Evolutionary conservation across 148 eudicot species (phyloP).

Genomic region (Rhododendron griersonianum): DNA sequence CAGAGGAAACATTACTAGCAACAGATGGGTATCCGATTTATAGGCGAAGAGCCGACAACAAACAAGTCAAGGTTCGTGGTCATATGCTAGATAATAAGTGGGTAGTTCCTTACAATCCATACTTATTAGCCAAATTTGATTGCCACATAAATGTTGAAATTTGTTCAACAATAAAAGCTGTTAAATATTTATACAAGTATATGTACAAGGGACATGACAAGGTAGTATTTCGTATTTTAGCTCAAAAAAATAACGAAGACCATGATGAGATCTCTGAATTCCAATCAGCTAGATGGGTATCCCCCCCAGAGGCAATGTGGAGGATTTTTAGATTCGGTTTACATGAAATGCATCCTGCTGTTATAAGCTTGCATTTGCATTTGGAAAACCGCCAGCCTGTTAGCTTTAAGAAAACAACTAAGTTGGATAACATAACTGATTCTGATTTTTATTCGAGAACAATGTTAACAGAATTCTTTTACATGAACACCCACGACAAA

Average conservation of each 20-base stretch:
- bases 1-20: no score
- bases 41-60: neutral
- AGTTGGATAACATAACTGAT: neutral
- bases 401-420: neutral
- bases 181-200: no score
- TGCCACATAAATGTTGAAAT: no score
- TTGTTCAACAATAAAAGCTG: no score
- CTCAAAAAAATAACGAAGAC: neutral
- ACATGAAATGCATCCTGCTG: neutral
- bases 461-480: neutral
- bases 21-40: neutral
- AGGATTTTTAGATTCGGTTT: neutral
- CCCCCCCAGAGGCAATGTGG: neutral
- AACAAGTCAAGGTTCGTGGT: neutral
- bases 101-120: no score
- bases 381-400: neutral
- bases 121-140: no score
- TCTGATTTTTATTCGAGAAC: neutral
- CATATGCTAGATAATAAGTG: no score
- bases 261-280: neutral
- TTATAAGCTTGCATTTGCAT: no score
- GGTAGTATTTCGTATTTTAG: neutral
- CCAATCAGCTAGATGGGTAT: neutral
- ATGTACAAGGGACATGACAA: no score
- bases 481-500: neutral